Conservation (phyloP, 108 stramenopile genomes). For the Schizochytrium sp. region DNA sequence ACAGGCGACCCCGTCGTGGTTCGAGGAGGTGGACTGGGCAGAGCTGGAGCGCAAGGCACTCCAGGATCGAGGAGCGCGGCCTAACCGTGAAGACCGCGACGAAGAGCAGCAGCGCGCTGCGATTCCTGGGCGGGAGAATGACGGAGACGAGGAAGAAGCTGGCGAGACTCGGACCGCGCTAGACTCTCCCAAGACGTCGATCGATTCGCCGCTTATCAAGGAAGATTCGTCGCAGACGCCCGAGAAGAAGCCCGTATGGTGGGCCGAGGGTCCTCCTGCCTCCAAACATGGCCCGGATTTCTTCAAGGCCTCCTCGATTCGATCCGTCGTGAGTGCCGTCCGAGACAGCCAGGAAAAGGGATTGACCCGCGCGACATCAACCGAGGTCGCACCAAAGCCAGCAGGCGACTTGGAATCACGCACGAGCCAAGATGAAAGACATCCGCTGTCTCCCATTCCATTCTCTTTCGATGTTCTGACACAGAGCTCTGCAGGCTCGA, state of each 20-base stretch:
- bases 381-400: no score
- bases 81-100: neutral
- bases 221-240: neutral
- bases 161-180: no score
- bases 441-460: neutral
- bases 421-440: neutral
- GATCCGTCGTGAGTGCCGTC: no score
- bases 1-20: neutral
- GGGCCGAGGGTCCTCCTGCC: no score
- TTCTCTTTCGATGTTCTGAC: neutral
- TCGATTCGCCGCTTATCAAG: neutral
- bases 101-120: no score
- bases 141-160: no score
- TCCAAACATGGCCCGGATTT: neutral
- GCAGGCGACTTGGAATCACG: neutral
- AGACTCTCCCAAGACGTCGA: no score
- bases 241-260: no score
- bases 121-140: no score
- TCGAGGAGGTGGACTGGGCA: neutral
- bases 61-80: neutral
- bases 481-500: neutral
- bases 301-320: neutral
- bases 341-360: no score
- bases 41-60: neutral
- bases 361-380: no score